phyloP scores from a whole-genome alignment of 305 asterid species.

The Fraxinus velutina region DNA sequence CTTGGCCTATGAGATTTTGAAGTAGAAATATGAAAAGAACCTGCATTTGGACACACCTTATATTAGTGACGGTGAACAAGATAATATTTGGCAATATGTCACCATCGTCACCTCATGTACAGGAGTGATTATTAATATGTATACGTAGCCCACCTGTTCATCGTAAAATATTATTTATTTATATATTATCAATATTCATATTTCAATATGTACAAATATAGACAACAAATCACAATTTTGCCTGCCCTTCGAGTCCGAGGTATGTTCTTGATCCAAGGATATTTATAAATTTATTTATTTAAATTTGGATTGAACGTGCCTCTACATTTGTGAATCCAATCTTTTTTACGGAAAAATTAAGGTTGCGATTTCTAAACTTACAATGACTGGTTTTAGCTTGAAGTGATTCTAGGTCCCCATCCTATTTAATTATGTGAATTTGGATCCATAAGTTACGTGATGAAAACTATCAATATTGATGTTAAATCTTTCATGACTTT shows the following conservation, averaged over 20 bases:
- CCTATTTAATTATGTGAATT: no score
- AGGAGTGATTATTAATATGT: slow-evolving; percentile 37
- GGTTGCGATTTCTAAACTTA: no score
- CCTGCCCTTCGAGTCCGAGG: not conserved
- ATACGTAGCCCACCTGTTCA: slow-evolving; percentile 56
- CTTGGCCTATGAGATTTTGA: slow-evolving; percentile 45
- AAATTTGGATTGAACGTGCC: not conserved
- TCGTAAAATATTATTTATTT: slow-evolving; percentile 27
- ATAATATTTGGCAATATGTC: slow-evolving; percentile 40
- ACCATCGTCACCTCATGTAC: slow-evolving; percentile 35
- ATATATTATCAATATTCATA: not conserved
- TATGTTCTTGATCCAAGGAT: slow-evolving; percentile 16
- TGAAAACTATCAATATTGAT: no score
- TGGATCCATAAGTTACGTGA: no score
- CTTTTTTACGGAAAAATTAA: no score
- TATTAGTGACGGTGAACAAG: slow-evolving; percentile 42
- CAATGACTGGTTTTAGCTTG: not conserved
- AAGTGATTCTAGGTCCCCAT: not conserved
- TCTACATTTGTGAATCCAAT: not conserved
- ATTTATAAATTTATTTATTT: not conserved
- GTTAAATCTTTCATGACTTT: no score
- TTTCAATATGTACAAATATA: not conserved
- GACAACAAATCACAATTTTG: slow-evolving; percentile 7
- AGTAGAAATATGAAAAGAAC: slow-evolving; percentile 49
- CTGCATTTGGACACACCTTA: slow-evolving; percentile 42